phyloP scores from a whole-genome alignment of 2,329 filamentous ascomycete genomes.

The Colletotrichum tropicicola region DNA sequence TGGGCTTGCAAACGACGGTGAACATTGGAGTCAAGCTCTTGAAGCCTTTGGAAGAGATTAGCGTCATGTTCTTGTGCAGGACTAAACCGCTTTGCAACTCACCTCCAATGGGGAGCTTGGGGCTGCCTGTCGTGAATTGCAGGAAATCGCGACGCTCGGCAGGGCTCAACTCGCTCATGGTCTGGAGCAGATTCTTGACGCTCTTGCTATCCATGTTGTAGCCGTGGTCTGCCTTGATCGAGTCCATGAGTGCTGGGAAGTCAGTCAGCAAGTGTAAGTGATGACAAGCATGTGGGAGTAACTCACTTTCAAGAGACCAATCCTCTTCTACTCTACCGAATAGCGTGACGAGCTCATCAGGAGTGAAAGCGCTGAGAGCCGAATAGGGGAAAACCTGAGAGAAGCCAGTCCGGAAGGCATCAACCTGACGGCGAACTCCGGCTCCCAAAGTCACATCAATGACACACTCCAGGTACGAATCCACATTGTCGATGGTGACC shows the following conservation, averaged over 20 bases:
- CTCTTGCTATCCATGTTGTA: slow-evolving; percentile 99
- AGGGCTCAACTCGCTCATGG: slow-evolving; percentile 86
- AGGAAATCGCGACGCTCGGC: slow-evolving; percentile 89
- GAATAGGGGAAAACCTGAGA: slow-evolving; percentile 97
- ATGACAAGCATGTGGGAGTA: background rate
- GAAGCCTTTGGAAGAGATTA: slow-evolving; percentile 73
- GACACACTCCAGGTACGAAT: slow-evolving; percentile 85
- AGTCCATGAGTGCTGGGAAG: slow-evolving; percentile 87
- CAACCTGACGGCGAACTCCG: slow-evolving; percentile 87
- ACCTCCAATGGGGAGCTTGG: slow-evolving; percentile 98
- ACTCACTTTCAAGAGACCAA: slow-evolving; percentile 95
- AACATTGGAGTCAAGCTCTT: slow-evolving; percentile 98
- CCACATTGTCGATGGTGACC: slow-evolving; percentile 93
- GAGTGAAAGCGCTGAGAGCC: slow-evolving; percentile 91
- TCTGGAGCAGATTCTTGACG: slow-evolving; percentile 90
- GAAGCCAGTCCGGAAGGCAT: slow-evolving; percentile 91
- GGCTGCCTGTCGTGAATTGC: slow-evolving; percentile 97
- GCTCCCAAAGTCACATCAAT: slow-evolving; percentile 91
- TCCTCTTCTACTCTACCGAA: slow-evolving; percentile 95
- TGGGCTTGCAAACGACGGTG: slow-evolving; percentile 98
- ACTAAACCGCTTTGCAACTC: too few relatives aligned
- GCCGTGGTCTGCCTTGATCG: slow-evolving; percentile 97
- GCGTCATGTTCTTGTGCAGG: too few relatives aligned
- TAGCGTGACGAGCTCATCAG: slow-evolving; percentile 91
- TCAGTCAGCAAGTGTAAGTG: slow-evolving; percentile 31